phyloP scores from a whole-genome alignment of 805 yeast species.

The Teunomyces pallodes region DNA sequence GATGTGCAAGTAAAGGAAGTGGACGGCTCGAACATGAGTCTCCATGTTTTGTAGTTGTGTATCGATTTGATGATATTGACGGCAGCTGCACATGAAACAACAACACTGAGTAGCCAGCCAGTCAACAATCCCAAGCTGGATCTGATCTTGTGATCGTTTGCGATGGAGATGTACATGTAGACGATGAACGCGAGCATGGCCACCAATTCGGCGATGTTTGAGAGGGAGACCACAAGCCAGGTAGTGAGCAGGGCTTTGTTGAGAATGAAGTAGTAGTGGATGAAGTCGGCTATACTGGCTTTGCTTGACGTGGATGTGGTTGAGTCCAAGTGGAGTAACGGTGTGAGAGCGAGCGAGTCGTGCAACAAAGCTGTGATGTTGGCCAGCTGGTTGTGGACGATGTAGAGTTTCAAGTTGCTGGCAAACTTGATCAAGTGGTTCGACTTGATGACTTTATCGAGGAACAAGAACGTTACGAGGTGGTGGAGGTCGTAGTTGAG shows the following conservation, averaged over 20 bases:
- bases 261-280: conserved; percentile 12
- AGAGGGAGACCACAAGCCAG: conserved; percentile 2
- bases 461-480: conserved; percentile 20
- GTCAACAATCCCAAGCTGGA: conserved; percentile 33
- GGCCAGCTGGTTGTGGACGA: conserved; percentile 14
- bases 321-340: not conserved
- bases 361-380: conserved; percentile 2
- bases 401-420: conserved; percentile 17
- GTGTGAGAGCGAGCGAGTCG: not conserved
- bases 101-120: conserved; percentile 33
- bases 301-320: conserved; percentile 8
- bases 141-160: conserved; percentile 34
- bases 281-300: conserved; percentile 15
- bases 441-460: conserved; percentile 20
- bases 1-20: conserved; percentile 21
- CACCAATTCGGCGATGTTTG: not conserved
- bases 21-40: conserved; percentile 25
- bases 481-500: conserved; percentile 26
- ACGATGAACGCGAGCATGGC: conserved; percentile 13
- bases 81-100: conserved; percentile 27
- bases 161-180: conserved; percentile 26
- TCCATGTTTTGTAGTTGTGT: conserved; percentile 22
- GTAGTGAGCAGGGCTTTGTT: conserved; percentile 4
- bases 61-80: conserved; percentile 19
- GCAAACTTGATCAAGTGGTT: conserved; percentile 33